phyloP scores from a whole-genome alignment of 106 monocot genomes.

The Vanilla planifolia region DNA sequence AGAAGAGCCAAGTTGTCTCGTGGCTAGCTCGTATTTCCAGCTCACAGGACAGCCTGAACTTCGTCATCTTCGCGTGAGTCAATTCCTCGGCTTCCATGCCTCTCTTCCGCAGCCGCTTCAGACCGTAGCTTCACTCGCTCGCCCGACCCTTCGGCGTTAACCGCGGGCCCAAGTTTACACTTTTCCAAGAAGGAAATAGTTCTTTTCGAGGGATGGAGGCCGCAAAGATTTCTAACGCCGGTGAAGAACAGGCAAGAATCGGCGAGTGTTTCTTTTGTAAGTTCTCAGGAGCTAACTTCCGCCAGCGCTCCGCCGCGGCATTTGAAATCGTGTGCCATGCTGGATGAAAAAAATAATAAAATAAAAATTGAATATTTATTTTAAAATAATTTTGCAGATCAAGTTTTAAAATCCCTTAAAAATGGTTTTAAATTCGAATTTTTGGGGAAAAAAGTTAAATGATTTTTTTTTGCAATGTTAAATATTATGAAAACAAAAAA shows the following conservation, averaged over 20 bases:
- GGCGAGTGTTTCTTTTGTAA: conserved; percentile 1
- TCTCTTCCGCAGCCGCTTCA: neutral
- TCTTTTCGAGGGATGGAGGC: neutral
- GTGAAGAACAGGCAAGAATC: neutral
- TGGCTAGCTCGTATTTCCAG: conserved; percentile 17
- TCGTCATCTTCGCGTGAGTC: conserved; percentile 21
- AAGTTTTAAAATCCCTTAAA: too few relatives aligned
- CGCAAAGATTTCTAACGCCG: neutral
- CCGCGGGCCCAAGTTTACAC: neutral
- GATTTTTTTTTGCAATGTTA: too few relatives aligned
- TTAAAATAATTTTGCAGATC: too few relatives aligned
- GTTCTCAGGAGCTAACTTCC: too few relatives aligned
- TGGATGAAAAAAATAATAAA: too few relatives aligned
- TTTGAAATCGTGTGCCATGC: too few relatives aligned
- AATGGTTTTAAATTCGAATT: too few relatives aligned
- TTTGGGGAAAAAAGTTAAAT: too few relatives aligned
- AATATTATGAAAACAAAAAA: too few relatives aligned
- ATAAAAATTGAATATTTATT: too few relatives aligned
- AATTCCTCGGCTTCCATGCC: conserved; percentile 6
- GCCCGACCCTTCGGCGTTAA: neutral
- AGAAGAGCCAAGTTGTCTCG: conserved; percentile 15
- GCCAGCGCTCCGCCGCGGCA: too few relatives aligned
- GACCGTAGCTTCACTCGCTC: neutral
- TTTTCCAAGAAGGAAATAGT: neutral
- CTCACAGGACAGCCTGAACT: conserved; percentile 29